Percentiles rank a stretch among this genome's conserved stretches.
Evolutionary conservation across 805 yeast genomes (phyloP).

Genomic region (Candida chilensis): DNA sequence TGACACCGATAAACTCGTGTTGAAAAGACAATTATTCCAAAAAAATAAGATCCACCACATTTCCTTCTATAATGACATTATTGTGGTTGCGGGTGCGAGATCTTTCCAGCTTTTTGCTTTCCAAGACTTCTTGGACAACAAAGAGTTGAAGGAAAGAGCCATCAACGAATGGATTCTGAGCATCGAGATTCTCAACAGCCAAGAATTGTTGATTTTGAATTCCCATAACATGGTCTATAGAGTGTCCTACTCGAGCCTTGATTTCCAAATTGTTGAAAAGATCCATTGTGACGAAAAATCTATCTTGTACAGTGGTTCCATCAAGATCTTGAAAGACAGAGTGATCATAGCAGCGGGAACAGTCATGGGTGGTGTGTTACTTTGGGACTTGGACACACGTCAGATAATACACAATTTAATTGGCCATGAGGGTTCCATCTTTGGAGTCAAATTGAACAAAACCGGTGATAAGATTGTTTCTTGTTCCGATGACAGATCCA

Average conservation of each 20-base stretch:
- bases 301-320: constrained; percentile 80
- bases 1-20: constrained; percentile 22
- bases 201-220: constrained; percentile 43
- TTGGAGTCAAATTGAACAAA: constrained; percentile 59
- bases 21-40: constrained; percentile 39
- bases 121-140: constrained; percentile 14
- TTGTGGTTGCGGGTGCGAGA: constrained; percentile 61
- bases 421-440: constrained; percentile 89
- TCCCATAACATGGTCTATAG: constrained; percentile 70
- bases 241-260: too few species aligned
- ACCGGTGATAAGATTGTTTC: constrained; percentile 52
- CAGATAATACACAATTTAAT: constrained; percentile 44
- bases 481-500: constrained; percentile 92
- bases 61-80: constrained; percentile 16
- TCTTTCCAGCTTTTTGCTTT: constrained; percentile 41
- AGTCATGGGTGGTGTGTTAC: constrained; percentile 76
- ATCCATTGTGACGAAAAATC: constrained; percentile 60
- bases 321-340: constrained; percentile 34
- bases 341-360: constrained; percentile 82
- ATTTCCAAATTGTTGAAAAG: constrained; percentile 15
- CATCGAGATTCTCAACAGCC: constrained; percentile 36
- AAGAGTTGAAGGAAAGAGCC: constrained; percentile 29
- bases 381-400: constrained; percentile 55
- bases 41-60: constrained; percentile 83
- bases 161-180: constrained; percentile 77